Conservation (phyloP, 805 yeast species). For the Yarrowia sp. region DNA sequence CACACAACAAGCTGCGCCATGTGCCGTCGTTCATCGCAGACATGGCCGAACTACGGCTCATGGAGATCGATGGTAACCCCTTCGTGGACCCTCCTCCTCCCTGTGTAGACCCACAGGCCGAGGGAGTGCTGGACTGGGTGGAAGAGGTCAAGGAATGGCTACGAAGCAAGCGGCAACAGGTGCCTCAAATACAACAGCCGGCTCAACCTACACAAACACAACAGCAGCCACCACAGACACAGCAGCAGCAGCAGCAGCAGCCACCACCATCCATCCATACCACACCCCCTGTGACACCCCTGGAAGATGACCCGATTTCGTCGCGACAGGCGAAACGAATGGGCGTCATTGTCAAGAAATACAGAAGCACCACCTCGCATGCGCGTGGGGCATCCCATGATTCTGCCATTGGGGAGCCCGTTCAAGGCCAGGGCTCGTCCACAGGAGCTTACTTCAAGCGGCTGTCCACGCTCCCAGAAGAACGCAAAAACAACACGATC, state of each 20-base stretch:
- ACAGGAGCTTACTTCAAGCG: conserved; percentile 65
- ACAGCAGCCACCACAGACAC: neutral
- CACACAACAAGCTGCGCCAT: conserved; percentile 62
- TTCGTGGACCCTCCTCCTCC: conserved; percentile 59
- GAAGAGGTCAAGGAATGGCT: conserved; percentile 53
- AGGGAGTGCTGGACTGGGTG: conserved; percentile 58
- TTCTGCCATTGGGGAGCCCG: conserved; percentile 33
- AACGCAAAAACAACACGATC: conserved; percentile 45
- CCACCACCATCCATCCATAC: neutral
- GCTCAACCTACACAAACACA: neutral
- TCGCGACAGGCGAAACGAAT: conserved; percentile 76
- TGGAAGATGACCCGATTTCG: conserved; percentile 46
- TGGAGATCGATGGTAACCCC: conserved; percentile 71
- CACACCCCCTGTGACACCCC: conserved; percentile 40
- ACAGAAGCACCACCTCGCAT: conserved; percentile 20
- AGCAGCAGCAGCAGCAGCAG: no score
- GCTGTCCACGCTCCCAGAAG: conserved; percentile 68
- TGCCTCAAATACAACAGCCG: conserved; percentile 33
- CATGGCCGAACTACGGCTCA: conserved; percentile 59
- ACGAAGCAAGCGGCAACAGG: conserved; percentile 49
- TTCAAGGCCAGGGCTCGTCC: conserved; percentile 20
- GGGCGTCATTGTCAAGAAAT: conserved; percentile 69
- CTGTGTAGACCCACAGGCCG: conserved; percentile 49
- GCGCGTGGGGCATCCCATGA: conserved; percentile 37
- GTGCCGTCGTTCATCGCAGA: conserved; percentile 62